phyloP scores from a whole-genome alignment of 176 grass and related monocot genomes.

The Poa annua region DNA sequence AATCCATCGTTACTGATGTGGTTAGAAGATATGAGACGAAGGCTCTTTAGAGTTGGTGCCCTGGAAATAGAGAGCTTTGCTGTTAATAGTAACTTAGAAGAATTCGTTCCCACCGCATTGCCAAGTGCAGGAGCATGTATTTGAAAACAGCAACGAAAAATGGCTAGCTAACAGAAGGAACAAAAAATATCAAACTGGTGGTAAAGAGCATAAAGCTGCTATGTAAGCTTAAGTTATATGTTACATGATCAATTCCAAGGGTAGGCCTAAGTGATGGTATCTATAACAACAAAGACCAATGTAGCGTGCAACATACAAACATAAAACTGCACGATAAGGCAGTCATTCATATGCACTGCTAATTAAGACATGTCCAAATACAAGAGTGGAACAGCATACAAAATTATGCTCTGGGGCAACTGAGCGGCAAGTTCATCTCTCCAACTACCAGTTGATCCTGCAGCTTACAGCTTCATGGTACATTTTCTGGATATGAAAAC shows the following conservation, averaged over 20 bases:
- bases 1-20: neutral
- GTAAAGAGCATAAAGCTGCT: neutral
- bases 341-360: neutral
- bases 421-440: no score
- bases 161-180: neutral
- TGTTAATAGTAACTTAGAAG: conserved; percentile 12
- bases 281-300: neutral
- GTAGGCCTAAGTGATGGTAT: neutral
- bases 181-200: neutral
- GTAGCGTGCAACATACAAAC: neutral
- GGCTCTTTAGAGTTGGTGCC: conserved; percentile 19
- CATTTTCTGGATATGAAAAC: neutral
- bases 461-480: neutral
- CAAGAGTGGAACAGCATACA: neutral
- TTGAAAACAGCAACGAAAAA: neutral
- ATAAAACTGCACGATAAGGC: neutral
- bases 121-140: neutral
- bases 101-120: neutral
- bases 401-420: neutral
- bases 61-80: neutral
- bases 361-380: neutral
- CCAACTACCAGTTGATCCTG: no score
- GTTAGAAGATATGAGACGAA: neutral
- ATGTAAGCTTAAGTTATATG: neutral
- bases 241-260: neutral